Evolutionary conservation across 1,284 basidiomycete species (phyloP), one percentile per base, ranked within the genome.

Genomic region (Fistulina hepatica): DNA sequence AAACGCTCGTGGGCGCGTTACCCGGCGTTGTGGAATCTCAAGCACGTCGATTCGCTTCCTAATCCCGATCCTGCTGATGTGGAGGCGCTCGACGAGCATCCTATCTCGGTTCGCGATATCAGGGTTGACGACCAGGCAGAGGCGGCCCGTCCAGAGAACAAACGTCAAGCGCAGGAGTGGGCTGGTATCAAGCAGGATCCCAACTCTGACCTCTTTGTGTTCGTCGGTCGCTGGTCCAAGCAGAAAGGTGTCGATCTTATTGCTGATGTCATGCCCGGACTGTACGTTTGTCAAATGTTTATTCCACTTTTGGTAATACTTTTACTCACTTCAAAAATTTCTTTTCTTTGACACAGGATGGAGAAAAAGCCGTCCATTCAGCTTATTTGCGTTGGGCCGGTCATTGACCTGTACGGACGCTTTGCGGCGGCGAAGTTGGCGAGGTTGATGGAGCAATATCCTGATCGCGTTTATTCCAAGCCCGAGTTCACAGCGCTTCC

Each of bases 191-290:
- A 79, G 57, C 88, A 92, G 56, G 88, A 93, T 52, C 81, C 89
- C 4, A 66, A 83, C 34, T 78, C 88, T 2, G 86, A 91, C 56
- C 58, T 93, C 30, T 92, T 93, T 55, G 88, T 93, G 47, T 93
- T 93, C 59, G 90, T 93, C 49, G 89, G 89, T 57, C 81, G 89
- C 48, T 92, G 89, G 89, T 93, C 89, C 5, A 92, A 92, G 60
- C 89, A 93, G 58, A 93, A 93, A 63, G 89, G 88, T 58, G 88
- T 93, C 21, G 89, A 93, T 63, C 64, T 93, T 33, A 93, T 93
- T 50, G 90, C 90, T 10, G 89, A 93, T 61, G 80, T 91, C 48
- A 85, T 92, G 81, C 88, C 88, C 20, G 71, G 73, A 2, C 54
- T 93, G 74, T 82, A 53, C n/a, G n/a, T n/a, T n/a, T n/a, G n/a